Evolutionary conservation across 768 basidiomycete genomes (phyloP).

Genomic region (Boletus rubescentipes): DNA sequence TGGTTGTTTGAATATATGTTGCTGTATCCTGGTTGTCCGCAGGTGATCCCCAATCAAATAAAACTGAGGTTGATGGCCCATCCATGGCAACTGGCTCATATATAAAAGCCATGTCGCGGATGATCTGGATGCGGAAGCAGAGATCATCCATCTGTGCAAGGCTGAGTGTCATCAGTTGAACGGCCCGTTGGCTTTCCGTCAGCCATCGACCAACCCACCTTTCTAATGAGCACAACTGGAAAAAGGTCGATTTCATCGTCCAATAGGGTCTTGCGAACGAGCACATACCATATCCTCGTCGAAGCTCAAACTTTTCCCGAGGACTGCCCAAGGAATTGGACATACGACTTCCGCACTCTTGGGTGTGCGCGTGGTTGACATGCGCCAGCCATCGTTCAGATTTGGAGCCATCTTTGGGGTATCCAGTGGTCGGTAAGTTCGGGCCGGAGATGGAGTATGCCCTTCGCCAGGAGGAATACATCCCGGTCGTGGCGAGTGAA

Average conservation of each 20-base stretch:
- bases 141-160: slow-evolving; percentile 38
- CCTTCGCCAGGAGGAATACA: neutral
- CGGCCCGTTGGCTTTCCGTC: neutral
- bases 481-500: slow-evolving; percentile 13
- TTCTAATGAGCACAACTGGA: slow-evolving; percentile 30
- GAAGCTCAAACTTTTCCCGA: slow-evolving; percentile 32
- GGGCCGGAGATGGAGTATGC: slow-evolving; percentile 5
- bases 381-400: slow-evolving; percentile 34
- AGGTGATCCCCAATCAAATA: slow-evolving; percentile 53
- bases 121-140: slow-evolving; percentile 44
- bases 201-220: slow-evolving; percentile 17
- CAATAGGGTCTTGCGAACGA: neutral
- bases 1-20: slow-evolving; percentile 33
- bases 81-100: slow-evolving; percentile 59
- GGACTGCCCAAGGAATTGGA: slow-evolving; percentile 29
- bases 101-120: slow-evolving; percentile 44
- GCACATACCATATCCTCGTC: slow-evolving; percentile 43
- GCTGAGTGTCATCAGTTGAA: slow-evolving; percentile 21
- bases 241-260: neutral
- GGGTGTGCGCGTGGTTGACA: slow-evolving; percentile 44
- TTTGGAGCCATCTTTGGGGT: slow-evolving; percentile 4
- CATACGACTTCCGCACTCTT: slow-evolving; percentile 30
- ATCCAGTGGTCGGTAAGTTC: slow-evolving; percentile 4
- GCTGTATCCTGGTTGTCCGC: slow-evolving; percentile 34
- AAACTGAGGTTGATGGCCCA: slow-evolving; percentile 38